These are phyloP conservation scores for Suillus alpinus DNA, from an alignment of 768 basidiomycete genomes.

Conservation along the genomic window DNA sequence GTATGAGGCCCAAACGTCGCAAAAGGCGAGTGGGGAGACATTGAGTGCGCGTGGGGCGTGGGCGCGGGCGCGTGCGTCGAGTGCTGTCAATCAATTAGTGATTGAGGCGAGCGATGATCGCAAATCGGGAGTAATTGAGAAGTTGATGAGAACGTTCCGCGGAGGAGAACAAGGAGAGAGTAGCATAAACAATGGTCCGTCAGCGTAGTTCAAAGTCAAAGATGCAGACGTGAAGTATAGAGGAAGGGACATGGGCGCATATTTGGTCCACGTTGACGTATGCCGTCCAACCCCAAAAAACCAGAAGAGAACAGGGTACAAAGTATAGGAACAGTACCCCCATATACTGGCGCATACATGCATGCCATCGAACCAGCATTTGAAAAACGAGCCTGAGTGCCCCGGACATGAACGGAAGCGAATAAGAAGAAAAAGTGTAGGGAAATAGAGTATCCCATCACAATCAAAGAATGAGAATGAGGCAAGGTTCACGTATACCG, in stretches of 20 bases:
- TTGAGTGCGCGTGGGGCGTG: slow-evolving; percentile 10
- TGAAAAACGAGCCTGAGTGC: neutral
- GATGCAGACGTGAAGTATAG: neutral
- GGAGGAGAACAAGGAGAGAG: neutral
- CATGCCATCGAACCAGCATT: slow-evolving; percentile 1
- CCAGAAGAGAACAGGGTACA: neutral
- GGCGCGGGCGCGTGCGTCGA: neutral
- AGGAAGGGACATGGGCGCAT: neutral
- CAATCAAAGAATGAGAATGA: neutral
- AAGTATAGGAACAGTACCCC: neutral
- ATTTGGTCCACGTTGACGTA: neutral
- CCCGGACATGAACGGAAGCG: neutral
- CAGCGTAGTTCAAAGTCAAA: neutral
- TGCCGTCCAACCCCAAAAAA: neutral
- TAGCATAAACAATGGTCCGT: neutral
- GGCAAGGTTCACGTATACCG: no score
- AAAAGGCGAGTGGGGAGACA: slow-evolving; percentile 19
- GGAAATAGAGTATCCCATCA: neutral
- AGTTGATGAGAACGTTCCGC: neutral
- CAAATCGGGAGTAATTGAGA: neutral
- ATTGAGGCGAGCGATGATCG: neutral
- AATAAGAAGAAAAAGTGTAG: neutral
- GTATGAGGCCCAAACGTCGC: slow-evolving; percentile 14
- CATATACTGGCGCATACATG: neutral
- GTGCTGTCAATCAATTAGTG: slow-evolving; percentile 12